Evolutionary conservation across 768 basidiomycete genomes (phyloP).

Genomic region (Leccinum fibrillosum): DNA sequence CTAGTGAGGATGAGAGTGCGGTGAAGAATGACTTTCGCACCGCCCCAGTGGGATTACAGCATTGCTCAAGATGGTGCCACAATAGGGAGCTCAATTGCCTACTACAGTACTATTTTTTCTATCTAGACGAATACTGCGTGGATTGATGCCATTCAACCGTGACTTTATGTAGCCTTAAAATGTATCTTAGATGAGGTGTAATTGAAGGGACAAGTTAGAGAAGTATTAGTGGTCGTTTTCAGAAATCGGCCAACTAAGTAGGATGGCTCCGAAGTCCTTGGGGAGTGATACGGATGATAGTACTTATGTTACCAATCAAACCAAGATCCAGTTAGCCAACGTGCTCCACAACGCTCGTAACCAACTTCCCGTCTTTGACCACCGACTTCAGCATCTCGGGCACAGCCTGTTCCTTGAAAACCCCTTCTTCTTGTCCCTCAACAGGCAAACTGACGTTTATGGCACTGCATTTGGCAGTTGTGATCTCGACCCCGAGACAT

Average conservation of each 20-base stretch:
- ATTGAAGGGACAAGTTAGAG: no score
- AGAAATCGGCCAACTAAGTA: no score
- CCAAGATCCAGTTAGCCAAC: conserved; percentile 40
- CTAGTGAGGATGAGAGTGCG: neutral
- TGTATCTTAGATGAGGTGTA: no score
- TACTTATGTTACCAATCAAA: neutral
- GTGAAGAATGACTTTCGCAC: neutral
- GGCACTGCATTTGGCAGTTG: conserved; percentile 89
- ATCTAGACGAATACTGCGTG: no score
- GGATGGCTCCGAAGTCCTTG: no score
- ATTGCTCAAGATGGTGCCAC: neutral
- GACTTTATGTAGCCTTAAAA: no score
- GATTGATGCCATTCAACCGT: no score
- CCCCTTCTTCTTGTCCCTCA: conserved; percentile 85
- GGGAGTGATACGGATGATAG: no score
- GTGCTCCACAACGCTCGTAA: conserved; percentile 90
- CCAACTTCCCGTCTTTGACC: conserved; percentile 76
- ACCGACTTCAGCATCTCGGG: conserved; percentile 95
- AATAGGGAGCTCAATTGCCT: neutral
- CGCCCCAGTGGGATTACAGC: neutral
- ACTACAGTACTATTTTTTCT: no score
- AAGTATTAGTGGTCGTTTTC: no score
- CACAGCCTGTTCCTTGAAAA: conserved; percentile 85
- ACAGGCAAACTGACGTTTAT: conserved; percentile 90
- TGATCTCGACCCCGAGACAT: conserved; percentile 79